A percentile compares a stretch with the other conserved stretches of the same genome.
Evolutionary conservation across 2,329 filamentous ascomycete genomes (phyloP).

Genomic region (Basipetospora sp.): DNA sequence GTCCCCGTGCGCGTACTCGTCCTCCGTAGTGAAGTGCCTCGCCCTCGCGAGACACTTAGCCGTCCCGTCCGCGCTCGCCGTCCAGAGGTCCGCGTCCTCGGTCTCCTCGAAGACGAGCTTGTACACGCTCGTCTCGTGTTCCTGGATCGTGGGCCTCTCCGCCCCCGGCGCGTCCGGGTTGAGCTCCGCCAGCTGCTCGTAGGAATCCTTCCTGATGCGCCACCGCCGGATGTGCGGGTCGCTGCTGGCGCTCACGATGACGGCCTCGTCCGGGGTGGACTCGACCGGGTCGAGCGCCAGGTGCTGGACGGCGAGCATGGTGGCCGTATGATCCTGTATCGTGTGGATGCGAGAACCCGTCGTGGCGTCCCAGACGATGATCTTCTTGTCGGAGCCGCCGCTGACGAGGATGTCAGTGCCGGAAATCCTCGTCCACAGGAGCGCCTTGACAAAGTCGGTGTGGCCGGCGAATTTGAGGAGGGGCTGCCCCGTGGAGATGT

Average conservation of each 20-base stretch:
- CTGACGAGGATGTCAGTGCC: constrained; percentile 54
- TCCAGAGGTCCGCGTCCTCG: constrained; percentile 68
- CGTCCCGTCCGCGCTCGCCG: constrained; percentile 79
- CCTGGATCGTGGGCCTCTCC: constrained; percentile 43
- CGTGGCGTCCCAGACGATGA: constrained; percentile 67
- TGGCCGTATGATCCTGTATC: constrained; percentile 56
- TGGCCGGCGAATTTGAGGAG: constrained; percentile 59
- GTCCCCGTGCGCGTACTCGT: constrained; percentile 65
- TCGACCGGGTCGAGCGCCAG: constrained; percentile 59
- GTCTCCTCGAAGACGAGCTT: constrained; percentile 55
- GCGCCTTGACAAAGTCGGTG: constrained; percentile 77
- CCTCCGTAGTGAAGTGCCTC: constrained; percentile 55
- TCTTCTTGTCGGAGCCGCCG: constrained; percentile 63
- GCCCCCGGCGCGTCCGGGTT: constrained; percentile 25
- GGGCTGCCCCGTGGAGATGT: constrained; percentile 39
- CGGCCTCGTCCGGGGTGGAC: constrained; percentile 32
- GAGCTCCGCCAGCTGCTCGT: constrained; percentile 39
- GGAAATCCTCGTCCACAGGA: constrained; percentile 47
- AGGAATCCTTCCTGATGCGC: constrained; percentile 40
- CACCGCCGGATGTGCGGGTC: constrained; percentile 69
- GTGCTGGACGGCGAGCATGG: constrained; percentile 66
- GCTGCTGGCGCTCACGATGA: constrained; percentile 67
- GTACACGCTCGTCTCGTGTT: constrained; percentile 86
- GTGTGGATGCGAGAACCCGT: constrained; percentile 57
- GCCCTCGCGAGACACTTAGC: constrained; percentile 62